Evolutionary conservation across 2,329 filamentous ascomycete genomes (phyloP).

Genomic region (Fusarium sp.): DNA sequence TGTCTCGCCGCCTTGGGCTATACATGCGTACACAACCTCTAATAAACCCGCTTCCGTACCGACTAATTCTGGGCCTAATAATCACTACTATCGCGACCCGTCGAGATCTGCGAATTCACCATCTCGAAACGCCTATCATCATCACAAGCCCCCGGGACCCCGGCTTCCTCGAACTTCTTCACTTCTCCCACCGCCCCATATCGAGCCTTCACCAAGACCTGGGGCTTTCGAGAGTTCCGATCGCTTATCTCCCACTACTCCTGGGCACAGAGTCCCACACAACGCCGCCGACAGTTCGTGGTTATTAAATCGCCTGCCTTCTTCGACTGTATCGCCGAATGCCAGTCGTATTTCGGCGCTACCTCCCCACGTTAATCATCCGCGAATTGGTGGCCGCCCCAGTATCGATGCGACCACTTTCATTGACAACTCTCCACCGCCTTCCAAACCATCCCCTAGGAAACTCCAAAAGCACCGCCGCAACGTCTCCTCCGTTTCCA

Average conservation of each 20-base stretch:
- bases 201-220: slow-evolving; percentile 41
- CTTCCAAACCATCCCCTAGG: slow-evolving; percentile 48
- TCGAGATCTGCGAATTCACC: slow-evolving; percentile 32
- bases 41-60: slow-evolving; percentile 23
- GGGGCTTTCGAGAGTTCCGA: slow-evolving; percentile 29
- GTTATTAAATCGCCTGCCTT: slow-evolving; percentile 65
- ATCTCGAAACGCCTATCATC: slow-evolving; percentile 39
- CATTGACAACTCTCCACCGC: slow-evolving; percentile 47
- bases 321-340: slow-evolving; percentile 58
- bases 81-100: slow-evolving; percentile 32
- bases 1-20: slow-evolving; percentile 38
- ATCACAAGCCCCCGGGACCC: slow-evolving; percentile 46
- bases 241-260: slow-evolving; percentile 34
- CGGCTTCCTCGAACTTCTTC: slow-evolving; percentile 58
- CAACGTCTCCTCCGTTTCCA: slow-evolving; percentile 42
- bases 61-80: slow-evolving; percentile 35
- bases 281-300: slow-evolving; percentile 56
- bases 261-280: slow-evolving; percentile 43
- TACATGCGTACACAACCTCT: slow-evolving; percentile 30
- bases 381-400: slow-evolving; percentile 55
- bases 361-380: slow-evolving; percentile 47
- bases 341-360: slow-evolving; percentile 55
- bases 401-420: slow-evolving; percentile 57
- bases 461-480: slow-evolving; percentile 54
- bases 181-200: slow-evolving; percentile 55